These are phyloP conservation scores for Candida taoyuanica DNA, from an alignment of 805 yeast genomes.

Conservation along the genomic window DNA sequence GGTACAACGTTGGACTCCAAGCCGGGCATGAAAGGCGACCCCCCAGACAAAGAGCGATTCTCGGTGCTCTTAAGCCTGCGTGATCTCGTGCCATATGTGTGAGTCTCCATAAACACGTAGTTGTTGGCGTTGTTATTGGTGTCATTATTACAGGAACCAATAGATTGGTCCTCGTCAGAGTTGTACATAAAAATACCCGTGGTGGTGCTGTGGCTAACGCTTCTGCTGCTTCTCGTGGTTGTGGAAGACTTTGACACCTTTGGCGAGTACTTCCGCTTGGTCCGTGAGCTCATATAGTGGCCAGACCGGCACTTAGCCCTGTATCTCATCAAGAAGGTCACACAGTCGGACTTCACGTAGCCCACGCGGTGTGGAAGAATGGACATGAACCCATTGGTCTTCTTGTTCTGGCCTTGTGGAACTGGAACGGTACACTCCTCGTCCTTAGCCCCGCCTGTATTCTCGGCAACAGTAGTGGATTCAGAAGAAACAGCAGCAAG, in stretches of 20 bases:
- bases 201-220: too few species aligned
- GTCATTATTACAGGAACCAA: too few species aligned
- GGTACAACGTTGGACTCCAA: conserved; percentile 4
- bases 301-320: not conserved
- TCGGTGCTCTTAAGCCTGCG: too few species aligned
- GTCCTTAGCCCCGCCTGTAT: too few species aligned
- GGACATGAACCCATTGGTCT: not conserved
- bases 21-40: too few species aligned
- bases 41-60: too few species aligned
- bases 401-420: not conserved
- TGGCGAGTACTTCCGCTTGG: conserved; percentile 4
- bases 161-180: conserved; percentile 7
- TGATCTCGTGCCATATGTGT: conserved; percentile 17
- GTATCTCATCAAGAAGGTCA: conserved; percentile 3
- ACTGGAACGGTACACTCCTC: too few species aligned
- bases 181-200: too few species aligned
- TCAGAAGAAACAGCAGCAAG: too few species aligned
- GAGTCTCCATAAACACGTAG: conserved; percentile 2
- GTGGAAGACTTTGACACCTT: conserved; percentile 1
- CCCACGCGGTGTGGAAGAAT: conserved; percentile 4
- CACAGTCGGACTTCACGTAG: not conserved
- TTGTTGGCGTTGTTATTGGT: not conserved
- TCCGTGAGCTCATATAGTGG: not conserved
- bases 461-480: too few species aligned
- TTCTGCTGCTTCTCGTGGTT: not conserved